Base-by-base conservation (phyloP, 331 rosid species). In the Cydonia oblonga region DNA sequence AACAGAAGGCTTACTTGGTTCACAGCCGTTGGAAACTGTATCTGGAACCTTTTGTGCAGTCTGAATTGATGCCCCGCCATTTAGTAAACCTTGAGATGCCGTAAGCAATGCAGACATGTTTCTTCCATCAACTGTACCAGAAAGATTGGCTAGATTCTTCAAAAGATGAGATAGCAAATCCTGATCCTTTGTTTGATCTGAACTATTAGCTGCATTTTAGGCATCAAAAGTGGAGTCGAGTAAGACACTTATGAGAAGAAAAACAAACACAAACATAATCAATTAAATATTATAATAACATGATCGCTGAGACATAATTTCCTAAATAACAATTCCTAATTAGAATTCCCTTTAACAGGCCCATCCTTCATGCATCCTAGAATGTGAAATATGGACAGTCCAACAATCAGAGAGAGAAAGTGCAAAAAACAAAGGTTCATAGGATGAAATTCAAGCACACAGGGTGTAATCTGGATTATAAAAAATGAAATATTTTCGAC, bases 81-180 rank as follows among this genome's bases (percentile, higher is more conserved):
- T 82, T 53, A 71, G 74, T 79, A 88, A 78, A 77, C 72, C 81
- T 79, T 84, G 86, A 46, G 90, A 81, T 68, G 83, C 86, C 66
- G 83, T 88, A 78, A 86, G 35, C 67, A 86, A 78, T 64, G 87
- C 77, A 59, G 88, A 76, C 80, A 83, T 51, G 78, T 73, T 86
- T 67, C 81, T 85, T 70, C 83, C 92, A 73, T 82, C 88, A 12
- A 57, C 74, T 23, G 87, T 72, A 77, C 84, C 87, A 38, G 87
- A 80, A 44, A 81, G 74, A 77, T 79, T 81, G 61, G 85, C 90
- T 70, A 91, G 81, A 83, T 78, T 91, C 75, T 80, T 78, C 73
- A 89, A 78, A 58, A 91, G 87, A 83, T 91, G 91, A 61, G 92
- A 81, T 14, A 91, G 80, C 70, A 91, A 75, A 84, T 89, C 92